Conservation (phyloP, 1,139 yeast genomes). For the Lodderomyces theae region DNA sequence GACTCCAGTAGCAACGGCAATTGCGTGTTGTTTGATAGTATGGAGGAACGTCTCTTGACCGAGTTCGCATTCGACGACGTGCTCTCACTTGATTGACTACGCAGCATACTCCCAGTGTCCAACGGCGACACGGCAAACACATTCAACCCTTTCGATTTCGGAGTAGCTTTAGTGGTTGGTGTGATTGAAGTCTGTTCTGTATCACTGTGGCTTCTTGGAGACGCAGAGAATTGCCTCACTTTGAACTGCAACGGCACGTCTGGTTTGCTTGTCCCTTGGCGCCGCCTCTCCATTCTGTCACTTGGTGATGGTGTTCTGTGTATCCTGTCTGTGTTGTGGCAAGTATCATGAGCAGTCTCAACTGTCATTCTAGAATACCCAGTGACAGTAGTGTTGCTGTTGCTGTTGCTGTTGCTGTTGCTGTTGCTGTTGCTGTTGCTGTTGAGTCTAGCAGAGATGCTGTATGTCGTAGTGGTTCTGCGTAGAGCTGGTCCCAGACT, state of each 20-base stretch:
- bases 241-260: slow-evolving; percentile 2
- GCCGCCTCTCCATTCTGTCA: background rate
- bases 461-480: too few relatives aligned
- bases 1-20: slow-evolving; percentile 29
- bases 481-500: too few relatives aligned
- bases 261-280: background rate
- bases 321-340: background rate
- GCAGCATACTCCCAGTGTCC: background rate
- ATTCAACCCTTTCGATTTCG: slow-evolving; percentile 12
- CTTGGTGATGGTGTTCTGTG: slow-evolving; percentile 5
- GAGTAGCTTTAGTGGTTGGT: background rate
- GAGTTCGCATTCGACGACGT: background rate
- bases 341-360: background rate
- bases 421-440: too few relatives aligned
- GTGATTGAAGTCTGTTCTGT: background rate
- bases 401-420: too few relatives aligned
- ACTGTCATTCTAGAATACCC: background rate
- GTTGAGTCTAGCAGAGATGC: too few relatives aligned
- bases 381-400: too few relatives aligned
- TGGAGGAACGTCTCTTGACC: slow-evolving; percentile 11
- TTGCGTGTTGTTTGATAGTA: slow-evolving; percentile 20
- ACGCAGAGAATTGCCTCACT: background rate
- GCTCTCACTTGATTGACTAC: background rate
- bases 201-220: background rate
- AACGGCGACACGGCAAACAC: slow-evolving; percentile 16